phyloP scores from a whole-genome alignment of 2,329 filamentous ascomycete genomes.

The Lecanicillium sp. region DNA sequence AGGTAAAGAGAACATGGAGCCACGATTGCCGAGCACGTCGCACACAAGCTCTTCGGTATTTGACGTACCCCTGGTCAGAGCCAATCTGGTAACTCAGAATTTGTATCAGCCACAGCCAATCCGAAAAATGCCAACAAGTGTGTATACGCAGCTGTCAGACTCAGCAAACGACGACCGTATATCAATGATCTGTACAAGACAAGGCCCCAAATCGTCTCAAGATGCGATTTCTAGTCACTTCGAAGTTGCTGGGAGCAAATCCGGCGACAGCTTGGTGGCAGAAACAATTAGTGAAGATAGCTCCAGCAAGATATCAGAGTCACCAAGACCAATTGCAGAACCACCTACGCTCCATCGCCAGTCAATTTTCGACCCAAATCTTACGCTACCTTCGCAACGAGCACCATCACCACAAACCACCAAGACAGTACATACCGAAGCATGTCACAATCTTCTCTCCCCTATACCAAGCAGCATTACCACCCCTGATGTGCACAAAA shows the following conservation, averaged over 20 bases:
- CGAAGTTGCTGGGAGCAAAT: neutral
- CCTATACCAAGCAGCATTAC: conserved; percentile 3
- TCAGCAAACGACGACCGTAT: neutral
- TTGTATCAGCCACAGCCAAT: conserved; percentile 11
- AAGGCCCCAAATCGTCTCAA: too few relatives aligned
- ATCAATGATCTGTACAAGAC: too few relatives aligned
- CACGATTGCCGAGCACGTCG: neutral
- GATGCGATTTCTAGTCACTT: too few relatives aligned
- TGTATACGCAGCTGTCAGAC: neutral
- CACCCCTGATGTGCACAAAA: neutral
- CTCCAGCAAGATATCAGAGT: neutral
- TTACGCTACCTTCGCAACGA: neutral
- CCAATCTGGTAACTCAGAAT: neutral
- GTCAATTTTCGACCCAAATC: neutral
- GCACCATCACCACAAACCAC: neutral
- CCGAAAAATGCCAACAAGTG: neutral
- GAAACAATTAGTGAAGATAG: neutral
- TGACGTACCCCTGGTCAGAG: neutral
- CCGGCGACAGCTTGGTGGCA: neutral
- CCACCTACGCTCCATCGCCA: neutral
- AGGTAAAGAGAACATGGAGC: neutral
- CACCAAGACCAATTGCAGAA: neutral
- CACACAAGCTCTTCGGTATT: conserved; percentile 4
- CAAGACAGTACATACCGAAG: neutral
- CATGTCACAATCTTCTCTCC: neutral